Conservation (phyloP, 2,329 filamentous ascomycete species). For the Fusarium humuli region DNA sequence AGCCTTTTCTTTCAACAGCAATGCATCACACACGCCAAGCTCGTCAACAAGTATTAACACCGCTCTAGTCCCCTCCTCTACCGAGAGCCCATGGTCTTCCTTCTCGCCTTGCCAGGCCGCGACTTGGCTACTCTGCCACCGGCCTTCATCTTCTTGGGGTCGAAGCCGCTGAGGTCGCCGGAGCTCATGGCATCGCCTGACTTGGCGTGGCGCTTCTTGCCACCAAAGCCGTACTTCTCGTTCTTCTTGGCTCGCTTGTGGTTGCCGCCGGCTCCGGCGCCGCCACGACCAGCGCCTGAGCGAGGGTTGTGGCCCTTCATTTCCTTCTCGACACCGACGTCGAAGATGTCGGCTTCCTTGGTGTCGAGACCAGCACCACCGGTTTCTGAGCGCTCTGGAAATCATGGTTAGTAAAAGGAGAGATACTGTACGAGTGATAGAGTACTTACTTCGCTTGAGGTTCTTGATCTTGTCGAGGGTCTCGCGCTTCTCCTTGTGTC, state of each 20-base stretch:
- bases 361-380: conserved; percentile 68
- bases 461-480: conserved; percentile 95
- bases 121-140: conserved; percentile 56
- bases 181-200: conserved; percentile 88
- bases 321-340: conserved; percentile 83
- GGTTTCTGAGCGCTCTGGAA: conserved; percentile 84
- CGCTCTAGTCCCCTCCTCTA: conserved; percentile 20
- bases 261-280: conserved; percentile 61
- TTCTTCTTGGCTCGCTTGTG: conserved; percentile 93
- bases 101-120: conserved; percentile 64
- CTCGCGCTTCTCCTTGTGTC: conserved; percentile 90
- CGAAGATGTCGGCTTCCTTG: conserved; percentile 89
- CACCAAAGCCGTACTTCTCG: conserved; percentile 93
- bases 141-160: conserved; percentile 84
- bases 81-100: conserved; percentile 56
- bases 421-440: background rate
- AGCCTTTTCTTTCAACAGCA: conserved; percentile 40
- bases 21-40: conserved; percentile 26
- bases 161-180: conserved; percentile 84
- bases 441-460: conserved; percentile 88
- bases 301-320: conserved; percentile 56
- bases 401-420: conserved; percentile 42
- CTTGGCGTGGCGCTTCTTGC: conserved; percentile 93
- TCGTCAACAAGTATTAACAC: conserved; percentile 12
- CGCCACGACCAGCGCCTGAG: conserved; percentile 55